Evolutionary conservation across 306 rosid species (phyloP).

Genomic region (Purshia tridentata): DNA sequence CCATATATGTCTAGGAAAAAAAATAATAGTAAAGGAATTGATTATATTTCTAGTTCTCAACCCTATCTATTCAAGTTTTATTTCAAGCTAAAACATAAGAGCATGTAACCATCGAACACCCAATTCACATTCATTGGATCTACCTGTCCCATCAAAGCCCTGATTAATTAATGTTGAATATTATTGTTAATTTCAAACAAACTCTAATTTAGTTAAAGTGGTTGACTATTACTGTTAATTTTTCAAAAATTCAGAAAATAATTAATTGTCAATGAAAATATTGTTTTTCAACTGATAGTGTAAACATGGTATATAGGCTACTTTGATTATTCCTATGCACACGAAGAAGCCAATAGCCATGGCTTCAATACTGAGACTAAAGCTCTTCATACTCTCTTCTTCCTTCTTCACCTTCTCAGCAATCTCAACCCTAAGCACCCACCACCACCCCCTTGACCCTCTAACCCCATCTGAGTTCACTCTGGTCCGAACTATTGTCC

Average conservation of each 20-base stretch:
- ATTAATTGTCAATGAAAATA: not conserved
- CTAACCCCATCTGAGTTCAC: constrained; percentile 35
- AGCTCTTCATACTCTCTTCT: not conserved
- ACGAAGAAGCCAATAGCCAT: not conserved
- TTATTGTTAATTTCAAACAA: not conserved
- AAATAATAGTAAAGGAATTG: too few species aligned
- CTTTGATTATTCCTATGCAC: not conserved
- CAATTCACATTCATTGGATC: too few species aligned
- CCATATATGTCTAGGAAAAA: too few species aligned
- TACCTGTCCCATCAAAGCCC: too few species aligned
- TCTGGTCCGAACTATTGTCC: constrained; percentile 31
- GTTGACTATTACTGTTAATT: too few species aligned
- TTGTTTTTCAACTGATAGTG: not conserved
- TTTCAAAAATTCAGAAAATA: not conserved
- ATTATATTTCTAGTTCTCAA: too few species aligned
- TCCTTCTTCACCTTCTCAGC: constrained; percentile 6
- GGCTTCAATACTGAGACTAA: not conserved
- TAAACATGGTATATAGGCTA: too few species aligned
- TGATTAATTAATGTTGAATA: not conserved
- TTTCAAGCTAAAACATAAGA: too few species aligned
- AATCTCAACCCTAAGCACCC: not conserved
- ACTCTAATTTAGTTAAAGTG: too few species aligned
- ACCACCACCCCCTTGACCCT: constrained; percentile 53
- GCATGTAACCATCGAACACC: too few species aligned
- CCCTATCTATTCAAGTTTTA: too few species aligned